phyloP scores from a whole-genome alignment of 108 stramenopile genomes.

The Nitzschia sp. region DNA sequence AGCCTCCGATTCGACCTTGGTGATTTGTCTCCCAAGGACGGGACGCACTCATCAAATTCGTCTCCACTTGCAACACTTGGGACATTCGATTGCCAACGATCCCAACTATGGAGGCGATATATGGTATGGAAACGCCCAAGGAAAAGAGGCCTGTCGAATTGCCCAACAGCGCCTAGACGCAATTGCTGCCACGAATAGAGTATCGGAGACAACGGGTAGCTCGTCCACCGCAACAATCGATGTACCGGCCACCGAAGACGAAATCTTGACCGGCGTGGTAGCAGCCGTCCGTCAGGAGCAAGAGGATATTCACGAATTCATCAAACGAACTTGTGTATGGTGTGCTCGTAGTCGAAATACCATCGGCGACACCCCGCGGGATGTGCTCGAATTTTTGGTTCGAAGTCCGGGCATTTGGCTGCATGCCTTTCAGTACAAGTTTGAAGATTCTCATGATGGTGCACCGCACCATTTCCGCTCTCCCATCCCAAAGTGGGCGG shows the following conservation, averaged over 20 bases:
- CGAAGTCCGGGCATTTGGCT: conserved; percentile 84
- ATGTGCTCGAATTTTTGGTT: conserved; percentile 66
- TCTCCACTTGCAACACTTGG: conserved; percentile 77
- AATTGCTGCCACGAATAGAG: conserved; percentile 4
- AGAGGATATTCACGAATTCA: conserved; percentile 72
- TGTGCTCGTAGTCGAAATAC: conserved; percentile 61
- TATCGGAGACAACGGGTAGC: neutral
- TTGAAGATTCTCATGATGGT: conserved; percentile 1
- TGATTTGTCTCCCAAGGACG: conserved; percentile 66
- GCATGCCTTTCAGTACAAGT: conserved; percentile 78
- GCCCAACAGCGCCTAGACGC: conserved; percentile 53
- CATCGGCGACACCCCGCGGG: conserved; percentile 39
- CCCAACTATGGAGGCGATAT: conserved; percentile 89
- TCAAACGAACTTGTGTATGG: conserved; percentile 85
- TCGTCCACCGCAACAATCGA: conserved; percentile 33
- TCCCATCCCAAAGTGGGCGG: conserved; percentile 10
- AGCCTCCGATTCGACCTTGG: conserved; percentile 68
- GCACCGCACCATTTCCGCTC: neutral
- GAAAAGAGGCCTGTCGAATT: conserved; percentile 38
- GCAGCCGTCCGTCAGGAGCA: conserved; percentile 40
- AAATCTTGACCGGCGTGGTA: conserved; percentile 42
- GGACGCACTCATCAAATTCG: conserved; percentile 91
- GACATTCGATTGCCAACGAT: conserved; percentile 91
- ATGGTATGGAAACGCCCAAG: conserved; percentile 62
- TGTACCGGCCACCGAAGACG: conserved; percentile 70